Evolutionary conservation across 2,329 filamentous ascomycete genomes (phyloP), one percentile per base, ranked within the genome.

Genomic region (Trichophyton mentagrophytes): DNA sequence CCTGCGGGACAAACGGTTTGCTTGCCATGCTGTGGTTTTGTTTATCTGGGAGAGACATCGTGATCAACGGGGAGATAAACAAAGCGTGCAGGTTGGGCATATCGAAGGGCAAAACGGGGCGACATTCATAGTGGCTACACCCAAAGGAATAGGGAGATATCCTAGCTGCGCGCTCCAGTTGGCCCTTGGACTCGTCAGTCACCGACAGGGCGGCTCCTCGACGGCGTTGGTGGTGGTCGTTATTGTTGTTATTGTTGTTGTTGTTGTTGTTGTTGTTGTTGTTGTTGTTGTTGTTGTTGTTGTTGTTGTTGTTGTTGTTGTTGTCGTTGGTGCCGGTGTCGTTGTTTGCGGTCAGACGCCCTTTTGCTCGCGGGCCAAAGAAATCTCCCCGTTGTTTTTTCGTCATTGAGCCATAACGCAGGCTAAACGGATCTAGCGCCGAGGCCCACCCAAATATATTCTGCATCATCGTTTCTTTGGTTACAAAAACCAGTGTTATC

Each of bases 1-100:
- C 80, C 62, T 84, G 81, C 59, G 89, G 87, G 76, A 85, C 85
- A 69, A 87, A 80, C 46, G 85, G 82, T 76, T 78, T 77, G 71
- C 69, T 69, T 68, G 78, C 76, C 69, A 77, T 77, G 71, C 72
- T 73, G 68, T 74, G 76, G 73, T 74, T 76, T 59, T 77, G 78
- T 75, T 78, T 80, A 74, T 82, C 78, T 70, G 72, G 72, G 63
- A 74, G 74, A 73, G 82, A 77, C 70, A 77, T 75, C 68, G 71
- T 65, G 62, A 60, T 46, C 42, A 44, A 44, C 17, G 27, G 57
- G 9, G 58, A 20, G 27, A 59, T 61, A 58, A 62, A 60, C 66
- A 65, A 74, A 69, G 71, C 73, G 70, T 73, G 73, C 72, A 13
- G 73, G 77, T 70, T 77, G 78, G 71, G 69, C 76, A 79, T 78